Evolutionary conservation across 805 yeast genomes (phyloP), one percentile per base, ranked within the genome.

Genomic region (Saturnispora serradocipensis): DNA sequence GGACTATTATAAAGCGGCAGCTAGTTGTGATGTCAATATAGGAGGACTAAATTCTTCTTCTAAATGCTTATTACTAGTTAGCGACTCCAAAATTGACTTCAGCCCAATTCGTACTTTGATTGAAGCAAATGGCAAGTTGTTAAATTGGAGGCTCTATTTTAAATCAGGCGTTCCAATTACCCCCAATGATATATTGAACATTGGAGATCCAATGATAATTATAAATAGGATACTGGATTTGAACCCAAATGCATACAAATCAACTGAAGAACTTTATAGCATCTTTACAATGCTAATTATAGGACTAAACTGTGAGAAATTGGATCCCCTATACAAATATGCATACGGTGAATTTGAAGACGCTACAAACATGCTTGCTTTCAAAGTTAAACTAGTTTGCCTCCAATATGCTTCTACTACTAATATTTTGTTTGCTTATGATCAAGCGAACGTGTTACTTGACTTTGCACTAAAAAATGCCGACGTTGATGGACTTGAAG

Each of bases 341-440:
- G 36, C 48, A 2, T 44, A 49, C 4, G 45, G 42, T 11, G 52
- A 54, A 2, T 55, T 55, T 43, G 46, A 43, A 34, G 52, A 52
- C 13, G 18, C 52, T 13, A 24, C 49, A 3, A 51, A 55, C 45
- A 20, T 55, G 22, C 66, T 72, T 38, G 62, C 66, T 16, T 61
- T 61, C 1, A 57, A 61, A 9, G 34, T 65, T 15, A 54, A 59
- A 45, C 45, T 67, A 2, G 72, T 78, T 40, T 83, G 87, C 58
- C 78, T 88, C 22, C 88, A 86, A 57, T 73, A 83, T 44, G 79
- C 95, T 0, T 69, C 86, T 27, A 79, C 83, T 46, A 68, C 72
- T 53, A 84, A 86, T 62, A 86, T 86, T 57, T 62, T 64, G 1
- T 79, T 71, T 56, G 89, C 95, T 0, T 74, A 72, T 55, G 65